phyloP scores from a whole-genome alignment of 192 early-diverging fungal genomes.

The Glomus cerebriforme region DNA sequence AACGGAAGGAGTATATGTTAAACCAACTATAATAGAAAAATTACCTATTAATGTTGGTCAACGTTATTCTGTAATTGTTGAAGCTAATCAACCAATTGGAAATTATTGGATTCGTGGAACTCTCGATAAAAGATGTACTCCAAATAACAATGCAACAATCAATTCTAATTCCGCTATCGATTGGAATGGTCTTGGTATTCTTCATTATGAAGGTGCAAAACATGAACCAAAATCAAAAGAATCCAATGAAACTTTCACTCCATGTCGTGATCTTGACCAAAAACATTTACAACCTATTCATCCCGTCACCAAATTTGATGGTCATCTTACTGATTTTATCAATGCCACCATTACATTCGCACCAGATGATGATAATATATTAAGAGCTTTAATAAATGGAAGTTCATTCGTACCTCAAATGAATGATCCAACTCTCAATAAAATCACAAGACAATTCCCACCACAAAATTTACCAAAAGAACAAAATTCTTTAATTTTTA shows the following conservation, averaged over 20 bases:
- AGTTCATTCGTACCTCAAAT: too few relatives aligned
- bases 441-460: too few relatives aligned
- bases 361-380: too few relatives aligned
- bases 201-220: conserved; percentile 23
- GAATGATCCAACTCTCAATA: too few relatives aligned
- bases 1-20: conserved; percentile 38
- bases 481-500: not conserved
- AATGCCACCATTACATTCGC: too few relatives aligned
- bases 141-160: conserved; percentile 33
- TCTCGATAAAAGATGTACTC: conserved; percentile 17
- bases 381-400: too few relatives aligned
- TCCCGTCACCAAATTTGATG: too few relatives aligned
- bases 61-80: conserved; percentile 46
- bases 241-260: not conserved
- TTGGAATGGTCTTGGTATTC: conserved; percentile 28
- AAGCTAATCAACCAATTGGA: conserved; percentile 38
- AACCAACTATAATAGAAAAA: conserved; percentile 30
- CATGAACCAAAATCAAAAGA: not conserved
- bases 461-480: not conserved
- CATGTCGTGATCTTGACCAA: too few relatives aligned
- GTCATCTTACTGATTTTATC: too few relatives aligned
- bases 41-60: conserved; percentile 42
- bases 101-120: conserved; percentile 45
- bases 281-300: too few relatives aligned
- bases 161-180: conserved; percentile 36